Percentiles rank a stretch among this genome's conserved stretches.
Evolutionary conservation across 306 rosid genomes (phyloP).

Genomic region (Corylus americana): DNA sequence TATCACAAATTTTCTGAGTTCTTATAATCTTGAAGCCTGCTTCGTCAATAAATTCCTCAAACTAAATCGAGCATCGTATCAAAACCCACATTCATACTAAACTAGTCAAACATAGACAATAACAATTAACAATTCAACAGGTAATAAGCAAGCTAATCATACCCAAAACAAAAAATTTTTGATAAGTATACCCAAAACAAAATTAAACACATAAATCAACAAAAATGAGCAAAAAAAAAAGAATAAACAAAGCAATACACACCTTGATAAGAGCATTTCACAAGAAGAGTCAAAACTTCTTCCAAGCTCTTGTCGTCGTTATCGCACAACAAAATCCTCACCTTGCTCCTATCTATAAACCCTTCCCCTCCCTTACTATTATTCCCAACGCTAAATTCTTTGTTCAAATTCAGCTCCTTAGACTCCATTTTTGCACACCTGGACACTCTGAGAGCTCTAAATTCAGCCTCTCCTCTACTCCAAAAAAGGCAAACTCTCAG

Average conservation of each 20-base stretch:
- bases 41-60: not conserved
- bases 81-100: not conserved
- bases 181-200: not conserved
- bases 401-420: conserved; percentile 58
- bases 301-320: conserved; percentile 71
- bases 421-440: conserved; percentile 47
- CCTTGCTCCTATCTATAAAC: conserved; percentile 89
- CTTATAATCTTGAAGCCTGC: not conserved
- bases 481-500: not conserved
- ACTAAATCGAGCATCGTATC: not conserved
- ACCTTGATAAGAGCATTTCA: conserved; percentile 94
- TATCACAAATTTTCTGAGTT: not conserved
- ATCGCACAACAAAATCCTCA: conserved; percentile 91
- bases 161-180: not conserved
- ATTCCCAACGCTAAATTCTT: conserved; percentile 36
- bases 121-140: not conserved
- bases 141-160: not conserved
- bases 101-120: not conserved
- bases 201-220: not conserved
- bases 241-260: not conserved
- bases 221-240: not conserved
- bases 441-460: not conserved
- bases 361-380: conserved; percentile 59
- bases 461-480: not conserved
- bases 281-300: conserved; percentile 78